phyloP scores from a whole-genome alignment of 306 rosid species.

The Lathyrus tuberosus region DNA sequence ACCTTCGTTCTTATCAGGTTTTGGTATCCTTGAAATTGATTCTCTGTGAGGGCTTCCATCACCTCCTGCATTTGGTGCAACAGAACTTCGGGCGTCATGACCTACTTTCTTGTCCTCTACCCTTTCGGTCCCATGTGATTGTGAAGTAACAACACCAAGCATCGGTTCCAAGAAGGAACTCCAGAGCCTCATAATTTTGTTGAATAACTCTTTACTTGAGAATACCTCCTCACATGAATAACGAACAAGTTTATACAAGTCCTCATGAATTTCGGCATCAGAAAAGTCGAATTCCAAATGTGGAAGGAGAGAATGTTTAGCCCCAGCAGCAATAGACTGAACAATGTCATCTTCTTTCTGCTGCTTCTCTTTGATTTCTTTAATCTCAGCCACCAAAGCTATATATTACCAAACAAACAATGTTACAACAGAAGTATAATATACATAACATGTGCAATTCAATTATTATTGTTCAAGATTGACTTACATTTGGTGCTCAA shows the following conservation, averaged over 20 bases:
- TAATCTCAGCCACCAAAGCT: conserved; percentile 92
- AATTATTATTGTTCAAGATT: conserved; percentile 23
- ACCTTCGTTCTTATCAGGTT: conserved; percentile 56
- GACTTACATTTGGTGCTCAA: conserved; percentile 89
- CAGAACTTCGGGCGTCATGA: conserved; percentile 45
- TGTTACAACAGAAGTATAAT: conserved; percentile 30
- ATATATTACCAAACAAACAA: conserved; percentile 38
- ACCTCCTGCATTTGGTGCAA: conserved; percentile 52
- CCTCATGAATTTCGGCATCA: conserved; percentile 77
- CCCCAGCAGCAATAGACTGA: conserved; percentile 83
- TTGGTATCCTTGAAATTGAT: conserved; percentile 52
- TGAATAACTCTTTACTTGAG: conserved; percentile 74
- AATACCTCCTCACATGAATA: conserved; percentile 87
- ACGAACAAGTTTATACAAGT: conserved; percentile 79
- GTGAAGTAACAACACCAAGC: conserved; percentile 78
- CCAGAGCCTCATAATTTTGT: conserved; percentile 86
- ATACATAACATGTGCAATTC: conserved; percentile 5
- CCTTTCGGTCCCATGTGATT: conserved; percentile 54
- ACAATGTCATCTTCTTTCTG: conserved; percentile 83
- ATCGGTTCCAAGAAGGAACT: conserved; percentile 83
- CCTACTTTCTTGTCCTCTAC: conserved; percentile 60
- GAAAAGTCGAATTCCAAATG: conserved; percentile 80
- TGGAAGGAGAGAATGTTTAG: conserved; percentile 69
- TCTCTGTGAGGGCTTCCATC: conserved; percentile 63
- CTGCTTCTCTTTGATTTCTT: conserved; percentile 82